Percentiles rank a stretch among this genome's conserved stretches.
These are phyloP conservation scores for Populus hybrid DNA, from an alignment of 441 rosid genomes.

Conservation along the genomic window DNA sequence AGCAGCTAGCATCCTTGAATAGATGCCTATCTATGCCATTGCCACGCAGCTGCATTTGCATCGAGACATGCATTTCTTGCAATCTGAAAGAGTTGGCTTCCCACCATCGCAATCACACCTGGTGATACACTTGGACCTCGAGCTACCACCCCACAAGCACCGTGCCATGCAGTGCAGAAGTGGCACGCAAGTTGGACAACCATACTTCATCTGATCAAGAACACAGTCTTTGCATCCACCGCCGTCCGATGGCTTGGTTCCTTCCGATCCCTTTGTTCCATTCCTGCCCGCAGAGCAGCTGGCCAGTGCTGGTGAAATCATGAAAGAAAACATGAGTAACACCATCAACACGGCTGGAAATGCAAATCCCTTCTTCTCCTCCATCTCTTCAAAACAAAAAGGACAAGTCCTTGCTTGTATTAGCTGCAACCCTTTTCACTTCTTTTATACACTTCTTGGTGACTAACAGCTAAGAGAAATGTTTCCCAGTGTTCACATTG, in stretches of 20 bases:
- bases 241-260: conserved; percentile 7
- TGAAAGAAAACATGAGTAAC: conserved; percentile 14
- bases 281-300: conserved; percentile 2
- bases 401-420: background rate
- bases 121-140: conserved; percentile 38
- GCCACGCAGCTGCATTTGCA: conserved; percentile 51
- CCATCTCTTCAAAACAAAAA: background rate
- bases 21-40: background rate
- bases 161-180: conserved; percentile 69
- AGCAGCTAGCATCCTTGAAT: background rate
- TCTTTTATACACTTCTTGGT: background rate
- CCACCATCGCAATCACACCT: conserved; percentile 53
- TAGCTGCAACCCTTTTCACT: background rate
- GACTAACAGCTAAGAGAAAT: background rate
- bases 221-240: conserved; percentile 56
- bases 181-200: conserved; percentile 62
- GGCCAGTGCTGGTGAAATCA: conserved; percentile 19
- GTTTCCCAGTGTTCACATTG: conserved; percentile 16
- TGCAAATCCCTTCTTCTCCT: conserved; percentile 19
- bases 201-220: conserved; percentile 45
- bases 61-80: conserved; percentile 68
- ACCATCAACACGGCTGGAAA: conserved; percentile 9
- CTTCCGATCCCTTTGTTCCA: background rate
- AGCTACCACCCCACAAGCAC: conserved; percentile 72
- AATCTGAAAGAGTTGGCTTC: conserved; percentile 47